Base-by-base conservation (phyloP, 768 basidiomycete genomes). In the Lactarius trivialis region DNA sequence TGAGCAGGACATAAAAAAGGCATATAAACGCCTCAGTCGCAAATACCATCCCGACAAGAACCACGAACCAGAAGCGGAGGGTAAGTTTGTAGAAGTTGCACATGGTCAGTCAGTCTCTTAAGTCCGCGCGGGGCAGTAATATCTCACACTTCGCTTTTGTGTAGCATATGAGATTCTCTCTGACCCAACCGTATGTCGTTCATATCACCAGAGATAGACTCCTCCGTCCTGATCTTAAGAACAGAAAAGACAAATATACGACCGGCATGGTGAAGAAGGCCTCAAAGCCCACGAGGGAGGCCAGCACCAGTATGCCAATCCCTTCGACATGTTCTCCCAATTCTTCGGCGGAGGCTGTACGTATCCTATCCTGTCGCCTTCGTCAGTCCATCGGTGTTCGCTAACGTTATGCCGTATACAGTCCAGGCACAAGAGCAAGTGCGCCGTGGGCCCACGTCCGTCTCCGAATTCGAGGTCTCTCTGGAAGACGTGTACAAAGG, bases 21-120 rank as follows among this genome's bases (percentile, higher is more conserved):
- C 94, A 3, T 98, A 97, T 76, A 93, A 93, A 73, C 85, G 84
- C 68, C 78, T 95, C 19, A 92, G 91, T 73, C 85, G 85, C 69
- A 91, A 86, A 75, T 93, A 82, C 60, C 95, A 98, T 70, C 96
- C 96, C 0, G 96, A 99, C 79, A 97, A 96, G 79, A 97, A 95
- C 74, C 88, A 87, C 69, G 90, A 89, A 17, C 81, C 85, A 58
- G 85, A 78, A 2, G 90, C 93, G 14, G 88, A 93, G 70, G 83
- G 83, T 59, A 88, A 81, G 71, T 98, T 98, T 72, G 91, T 97
- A 24, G 87, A 96, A 65, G 88, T 97, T 70, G 89, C 93, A 21
- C 85, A 88, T 69, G 93, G 94, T 94, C 69, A 65, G 82, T 72
- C 2, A 21, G 7, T 45, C 33, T 39, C 43, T 6, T 50, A 19